phyloP scores from a whole-genome alignment of 257 asterid species.

The Ilex asprella region DNA sequence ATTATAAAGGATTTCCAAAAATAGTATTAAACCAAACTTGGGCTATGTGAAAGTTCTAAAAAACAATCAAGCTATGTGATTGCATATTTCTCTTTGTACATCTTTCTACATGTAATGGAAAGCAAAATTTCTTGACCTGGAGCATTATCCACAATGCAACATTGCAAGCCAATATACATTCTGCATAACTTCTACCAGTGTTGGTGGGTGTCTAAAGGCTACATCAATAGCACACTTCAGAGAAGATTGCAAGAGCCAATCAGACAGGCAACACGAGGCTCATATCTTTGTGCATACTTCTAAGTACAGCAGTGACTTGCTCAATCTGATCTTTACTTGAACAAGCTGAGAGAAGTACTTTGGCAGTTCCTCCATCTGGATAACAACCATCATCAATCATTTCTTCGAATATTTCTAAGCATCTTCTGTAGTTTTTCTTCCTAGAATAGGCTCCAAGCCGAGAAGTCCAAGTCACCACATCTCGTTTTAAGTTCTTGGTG shows the following conservation, averaged over 20 bases:
- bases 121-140: too few relatives aligned
- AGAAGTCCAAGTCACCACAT: constrained; percentile 72
- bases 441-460: constrained; percentile 72
- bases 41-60: too few relatives aligned
- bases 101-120: too few relatives aligned
- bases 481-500: constrained; percentile 46
- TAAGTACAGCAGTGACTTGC: constrained; percentile 61
- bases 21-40: too few relatives aligned
- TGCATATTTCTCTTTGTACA: too few relatives aligned
- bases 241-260: constrained; percentile 8
- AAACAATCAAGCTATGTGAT: too few relatives aligned
- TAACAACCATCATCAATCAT: constrained; percentile 76
- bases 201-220: too few relatives aligned
- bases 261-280: constrained; percentile 10
- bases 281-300: constrained; percentile 51
- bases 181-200: too few relatives aligned
- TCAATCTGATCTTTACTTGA: constrained; percentile 63
- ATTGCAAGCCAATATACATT: too few relatives aligned
- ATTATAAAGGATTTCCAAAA: too few relatives aligned
- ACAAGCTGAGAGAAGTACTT: constrained; percentile 65
- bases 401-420: constrained; percentile 71
- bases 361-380: constrained; percentile 89
- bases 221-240: too few relatives aligned
- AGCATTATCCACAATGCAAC: too few relatives aligned
- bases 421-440: constrained; percentile 56